Conservation (phyloP, 345 rosid genomes). For the Sonneratia caseolaris region DNA sequence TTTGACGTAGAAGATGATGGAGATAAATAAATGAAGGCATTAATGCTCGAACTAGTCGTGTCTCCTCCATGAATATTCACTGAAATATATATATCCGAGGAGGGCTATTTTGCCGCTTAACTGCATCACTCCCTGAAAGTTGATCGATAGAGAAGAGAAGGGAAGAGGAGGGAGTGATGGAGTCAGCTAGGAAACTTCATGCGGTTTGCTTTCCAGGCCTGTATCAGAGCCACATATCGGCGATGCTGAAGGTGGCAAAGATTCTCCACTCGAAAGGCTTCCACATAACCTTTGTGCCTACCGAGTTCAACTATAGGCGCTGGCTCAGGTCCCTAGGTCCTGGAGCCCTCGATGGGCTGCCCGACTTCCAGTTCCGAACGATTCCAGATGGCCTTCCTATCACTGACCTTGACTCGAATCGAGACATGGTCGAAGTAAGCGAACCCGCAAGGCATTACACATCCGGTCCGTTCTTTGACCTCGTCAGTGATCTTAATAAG, state of each 20-base stretch:
- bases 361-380: conserved; percentile 4
- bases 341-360: conserved; percentile 5
- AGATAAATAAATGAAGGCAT: too few species aligned
- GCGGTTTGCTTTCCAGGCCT: conserved; percentile 3
- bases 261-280: conserved; percentile 5
- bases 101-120: too few species aligned
- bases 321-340: conserved; percentile 4
- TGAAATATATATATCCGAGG: too few species aligned
- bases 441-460: neutral
- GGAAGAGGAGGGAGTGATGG: neutral
- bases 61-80: too few species aligned
- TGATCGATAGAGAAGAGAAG: neutral
- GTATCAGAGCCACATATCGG: conserved; percentile 8
- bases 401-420: conserved; percentile 1
- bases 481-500: neutral
- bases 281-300: conserved; percentile 2
- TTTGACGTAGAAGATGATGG: too few species aligned
- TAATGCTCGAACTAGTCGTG: too few species aligned
- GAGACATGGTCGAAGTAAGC: neutral
- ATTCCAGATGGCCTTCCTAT: conserved; percentile 7
- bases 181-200: neutral
- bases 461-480: conserved; percentile 3
- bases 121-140: too few species aligned
- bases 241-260: conserved; percentile 6
- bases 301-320: neutral